A percentile compares a stretch with the other conserved stretches of the same genome.
Evolutionary conservation across 208 protist genomes (phyloP).

Genomic region (Polymyxa betae): DNA sequence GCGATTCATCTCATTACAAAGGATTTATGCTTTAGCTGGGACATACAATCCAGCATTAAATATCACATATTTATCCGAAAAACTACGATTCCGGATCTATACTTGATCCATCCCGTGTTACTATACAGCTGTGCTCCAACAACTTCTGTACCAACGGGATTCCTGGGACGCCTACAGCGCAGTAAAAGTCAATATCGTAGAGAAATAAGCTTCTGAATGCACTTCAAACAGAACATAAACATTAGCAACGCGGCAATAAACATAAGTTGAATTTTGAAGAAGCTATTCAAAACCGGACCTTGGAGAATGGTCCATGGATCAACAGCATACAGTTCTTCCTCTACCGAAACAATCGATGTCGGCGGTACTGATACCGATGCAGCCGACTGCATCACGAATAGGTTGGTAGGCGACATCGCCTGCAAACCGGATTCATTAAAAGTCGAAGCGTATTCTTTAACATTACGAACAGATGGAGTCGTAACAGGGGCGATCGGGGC

Average conservation of each 20-base stretch:
- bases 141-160: not conserved
- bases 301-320: slow-evolving; percentile 49
- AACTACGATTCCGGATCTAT: too few species aligned
- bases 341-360: too few species aligned
- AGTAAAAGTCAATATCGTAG: too few species aligned
- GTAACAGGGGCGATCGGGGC: too few species aligned
- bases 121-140: not conserved
- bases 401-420: not conserved
- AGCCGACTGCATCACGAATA: not conserved
- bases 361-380: not conserved
- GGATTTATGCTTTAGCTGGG: too few species aligned
- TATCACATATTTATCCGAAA: too few species aligned
- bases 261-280: not conserved
- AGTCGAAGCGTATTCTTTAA: not conserved
- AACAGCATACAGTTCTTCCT: not conserved
- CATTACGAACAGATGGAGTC: slow-evolving; percentile 2
- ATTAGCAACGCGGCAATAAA: too few species aligned
- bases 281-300: not conserved
- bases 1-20: too few species aligned
- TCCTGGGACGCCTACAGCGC: not conserved
- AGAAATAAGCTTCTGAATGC: too few species aligned
- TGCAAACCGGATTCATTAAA: not conserved
- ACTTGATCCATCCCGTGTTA: not conserved
- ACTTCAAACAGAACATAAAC: too few species aligned
- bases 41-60: too few species aligned